Base-by-base conservation (phyloP, 805 yeast species). In the Candida nitratophila region DNA sequence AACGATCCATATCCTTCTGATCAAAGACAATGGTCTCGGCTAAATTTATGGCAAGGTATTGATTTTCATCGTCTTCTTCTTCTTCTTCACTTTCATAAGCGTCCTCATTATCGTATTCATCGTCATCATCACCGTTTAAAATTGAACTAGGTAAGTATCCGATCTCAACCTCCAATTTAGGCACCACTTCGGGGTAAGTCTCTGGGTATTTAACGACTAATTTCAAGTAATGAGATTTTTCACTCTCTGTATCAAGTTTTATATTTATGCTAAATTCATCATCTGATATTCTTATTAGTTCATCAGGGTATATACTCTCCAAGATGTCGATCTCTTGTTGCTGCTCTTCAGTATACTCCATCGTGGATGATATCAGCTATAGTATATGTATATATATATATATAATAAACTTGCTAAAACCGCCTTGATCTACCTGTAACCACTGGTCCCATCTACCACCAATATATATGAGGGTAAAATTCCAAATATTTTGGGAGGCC, bases 261-360 rank as follows among this genome's bases (percentile, higher is more conserved):
- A 88, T 52, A 41, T 68, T 68, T 31, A 91, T 74, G 37, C 77
- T 70, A 59, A 78, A 86, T 32, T 70, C 70, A 7, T 69, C 63
- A 19, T 73, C 74, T 1, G 75, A 57, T 31, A 70, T 53, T 10
- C 68, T 55, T n/a, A 59, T 65, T 29, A 87, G 65, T 61, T 91
- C 99, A 58, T 91, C 97, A 6, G 98, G 99, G 60, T 93, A 91
- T 44, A 91, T 91, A 16, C 95, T 82, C 59, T 86, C 82, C 46
- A 91, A 73, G 42, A 93, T 89, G 62, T 90, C 97, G 39, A 93
- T 61, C 63, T 91, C 99, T 65, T 91, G 96, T 26, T 58, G 63
- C 60, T 91, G 97, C 58, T 93, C 97, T 61, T 86, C 96, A 42
- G 63, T 58, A 45, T 81, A 76, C 54, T 85, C 90, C 95, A 86